phyloP scores from a whole-genome alignment of 2,329 filamentous ascomycete species.

The Penicillium sp. region DNA sequence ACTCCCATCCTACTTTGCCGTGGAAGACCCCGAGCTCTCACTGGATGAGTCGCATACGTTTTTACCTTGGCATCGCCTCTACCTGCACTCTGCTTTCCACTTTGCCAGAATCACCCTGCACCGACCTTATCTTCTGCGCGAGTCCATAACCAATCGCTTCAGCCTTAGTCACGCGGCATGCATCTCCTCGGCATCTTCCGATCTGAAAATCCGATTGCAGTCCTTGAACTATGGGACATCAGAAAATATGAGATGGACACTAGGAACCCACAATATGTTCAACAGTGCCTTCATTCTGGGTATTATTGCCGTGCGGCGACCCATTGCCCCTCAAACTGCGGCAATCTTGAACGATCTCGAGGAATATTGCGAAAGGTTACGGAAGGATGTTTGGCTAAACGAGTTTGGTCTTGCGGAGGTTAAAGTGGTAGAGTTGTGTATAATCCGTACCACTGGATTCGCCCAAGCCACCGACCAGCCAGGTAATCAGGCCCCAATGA shows the following conservation, averaged over 20 bases:
- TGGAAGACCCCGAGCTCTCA: constrained; percentile 35
- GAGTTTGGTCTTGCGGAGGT: constrained; percentile 46
- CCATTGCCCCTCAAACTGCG: constrained; percentile 25
- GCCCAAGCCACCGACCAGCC: neutral
- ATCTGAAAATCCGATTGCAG: constrained; percentile 40
- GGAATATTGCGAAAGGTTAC: constrained; percentile 45
- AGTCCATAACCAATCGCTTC: constrained; percentile 45
- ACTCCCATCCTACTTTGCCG: constrained; percentile 38
- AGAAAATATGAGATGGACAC: constrained; percentile 37
- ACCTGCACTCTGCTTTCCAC: constrained; percentile 44
- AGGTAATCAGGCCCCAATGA: neutral
- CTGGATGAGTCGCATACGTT: constrained; percentile 33
- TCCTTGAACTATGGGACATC: constrained; percentile 28
- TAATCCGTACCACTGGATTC: constrained; percentile 21
- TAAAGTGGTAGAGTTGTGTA: constrained; percentile 46
- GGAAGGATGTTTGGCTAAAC: constrained; percentile 44
- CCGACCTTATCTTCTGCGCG: constrained; percentile 41
- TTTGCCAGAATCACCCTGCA: constrained; percentile 46
- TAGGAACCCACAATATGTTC: constrained; percentile 44
- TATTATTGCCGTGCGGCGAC: constrained; percentile 39
- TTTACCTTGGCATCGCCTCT: constrained; percentile 41
- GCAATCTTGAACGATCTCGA: constrained; percentile 41
- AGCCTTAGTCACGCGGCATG: constrained; percentile 43
- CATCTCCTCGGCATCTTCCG: constrained; percentile 44
- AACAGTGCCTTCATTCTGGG: constrained; percentile 45